These are phyloP conservation scores for Ochetophila trinervis DNA, from an alignment of 306 rosid species.

Conservation along the genomic window DNA sequence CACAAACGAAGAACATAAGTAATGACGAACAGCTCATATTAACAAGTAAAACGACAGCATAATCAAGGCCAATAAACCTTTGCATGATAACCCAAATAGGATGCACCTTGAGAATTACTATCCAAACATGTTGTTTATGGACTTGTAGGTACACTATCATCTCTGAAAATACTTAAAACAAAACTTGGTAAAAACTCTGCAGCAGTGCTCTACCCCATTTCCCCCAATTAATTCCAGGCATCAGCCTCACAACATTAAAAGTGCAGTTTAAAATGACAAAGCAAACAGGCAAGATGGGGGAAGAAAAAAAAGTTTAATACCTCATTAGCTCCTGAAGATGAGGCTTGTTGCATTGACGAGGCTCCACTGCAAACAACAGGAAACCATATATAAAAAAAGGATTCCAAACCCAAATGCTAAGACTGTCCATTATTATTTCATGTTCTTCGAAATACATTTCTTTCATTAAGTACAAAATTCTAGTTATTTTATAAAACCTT, in stretches of 20 bases:
- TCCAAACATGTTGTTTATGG: too few relatives aligned
- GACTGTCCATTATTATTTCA: background rate
- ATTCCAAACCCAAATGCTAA: constrained; percentile 9
- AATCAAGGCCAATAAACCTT: too few relatives aligned
- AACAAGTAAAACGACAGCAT: too few relatives aligned
- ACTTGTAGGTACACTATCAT: too few relatives aligned
- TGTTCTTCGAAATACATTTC: background rate
- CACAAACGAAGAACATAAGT: background rate
- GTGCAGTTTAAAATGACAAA: background rate
- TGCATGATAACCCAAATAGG: too few relatives aligned
- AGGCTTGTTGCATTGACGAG: constrained; percentile 51
- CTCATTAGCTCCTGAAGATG: constrained; percentile 67
- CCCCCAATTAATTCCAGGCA: too few relatives aligned
- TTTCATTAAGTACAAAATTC: background rate
- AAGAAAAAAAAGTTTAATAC: constrained; percentile 28
- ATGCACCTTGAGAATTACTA: too few relatives aligned
- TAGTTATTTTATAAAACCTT: background rate
- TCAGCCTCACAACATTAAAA: too few relatives aligned
- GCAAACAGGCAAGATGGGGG: background rate
- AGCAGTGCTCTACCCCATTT: too few relatives aligned
- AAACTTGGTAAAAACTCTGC: too few relatives aligned
- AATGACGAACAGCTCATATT: background rate
- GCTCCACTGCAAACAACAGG: constrained; percentile 42
- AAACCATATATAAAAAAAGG: constrained; percentile 5
- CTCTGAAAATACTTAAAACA: too few relatives aligned